Conservation (phyloP, 768 basidiomycete genomes). For the Asterophora parasitica region DNA sequence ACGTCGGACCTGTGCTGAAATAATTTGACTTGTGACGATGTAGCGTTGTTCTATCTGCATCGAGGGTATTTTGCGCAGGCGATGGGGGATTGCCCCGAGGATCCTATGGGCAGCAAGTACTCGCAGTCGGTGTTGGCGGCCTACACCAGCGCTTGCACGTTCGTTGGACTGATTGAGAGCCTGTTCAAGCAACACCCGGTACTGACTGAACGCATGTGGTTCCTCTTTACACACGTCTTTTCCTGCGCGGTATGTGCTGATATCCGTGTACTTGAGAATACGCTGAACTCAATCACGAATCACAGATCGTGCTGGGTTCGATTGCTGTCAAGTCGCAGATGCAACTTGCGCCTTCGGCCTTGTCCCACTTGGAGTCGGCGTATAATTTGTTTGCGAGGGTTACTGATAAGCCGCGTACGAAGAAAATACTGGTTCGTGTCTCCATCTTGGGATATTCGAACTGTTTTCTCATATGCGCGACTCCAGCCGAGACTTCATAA, state of each 20-base stretch:
- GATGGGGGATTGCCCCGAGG: slow-evolving; percentile 54
- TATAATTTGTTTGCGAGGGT: slow-evolving; percentile 53
- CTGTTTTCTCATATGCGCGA: neutral
- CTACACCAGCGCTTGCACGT: slow-evolving; percentile 64
- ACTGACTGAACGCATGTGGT: slow-evolving; percentile 70
- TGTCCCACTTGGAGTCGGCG: slow-evolving; percentile 64
- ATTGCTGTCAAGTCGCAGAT: slow-evolving; percentile 62
- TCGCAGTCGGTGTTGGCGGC: slow-evolving; percentile 65
- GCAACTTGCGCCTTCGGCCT: slow-evolving; percentile 59
- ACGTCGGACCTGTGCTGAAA: neutral
- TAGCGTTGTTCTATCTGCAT: slow-evolving; percentile 71
- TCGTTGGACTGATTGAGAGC: slow-evolving; percentile 61
- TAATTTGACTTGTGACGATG: too few species aligned
- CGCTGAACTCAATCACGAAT: slow-evolving; percentile 19
- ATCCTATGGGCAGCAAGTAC: slow-evolving; percentile 68
- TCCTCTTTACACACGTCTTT: slow-evolving; percentile 68
- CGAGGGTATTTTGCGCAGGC: slow-evolving; percentile 71
- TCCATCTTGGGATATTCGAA: neutral
- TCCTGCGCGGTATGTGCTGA: slow-evolving; percentile 53
- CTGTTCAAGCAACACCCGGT: slow-evolving; percentile 60
- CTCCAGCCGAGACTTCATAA: slow-evolving; percentile 58
- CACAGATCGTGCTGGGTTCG: slow-evolving; percentile 63
- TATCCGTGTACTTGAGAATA: neutral
- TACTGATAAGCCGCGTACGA: slow-evolving; percentile 45
- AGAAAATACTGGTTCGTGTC: slow-evolving; percentile 48